Percentiles rank a stretch among this genome's conserved stretches.
phyloP scores from a whole-genome alignment of 768 basidiomycete species.

The Nidularia pulvinata region DNA sequence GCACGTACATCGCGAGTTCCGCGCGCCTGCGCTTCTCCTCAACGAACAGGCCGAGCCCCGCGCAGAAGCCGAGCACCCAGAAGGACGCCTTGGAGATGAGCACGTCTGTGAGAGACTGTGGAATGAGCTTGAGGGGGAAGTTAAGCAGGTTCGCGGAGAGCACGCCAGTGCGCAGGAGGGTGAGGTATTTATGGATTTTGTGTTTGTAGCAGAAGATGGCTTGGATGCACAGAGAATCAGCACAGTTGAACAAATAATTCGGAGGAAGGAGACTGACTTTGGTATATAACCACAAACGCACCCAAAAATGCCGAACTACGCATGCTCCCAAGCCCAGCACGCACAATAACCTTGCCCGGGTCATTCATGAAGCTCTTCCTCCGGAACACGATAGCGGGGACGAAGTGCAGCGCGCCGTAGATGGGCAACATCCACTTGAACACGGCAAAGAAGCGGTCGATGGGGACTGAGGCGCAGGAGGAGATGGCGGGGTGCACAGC shows the following conservation, averaged over 20 bases:
- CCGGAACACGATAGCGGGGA: conserved; percentile 86
- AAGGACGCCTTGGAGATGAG: conserved; percentile 72
- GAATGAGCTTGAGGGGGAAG: conserved; percentile 36
- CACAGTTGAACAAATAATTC: not conserved
- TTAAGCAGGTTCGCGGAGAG: conserved; percentile 9
- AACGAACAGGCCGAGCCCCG: conserved; percentile 79
- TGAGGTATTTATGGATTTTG: conserved; percentile 50
- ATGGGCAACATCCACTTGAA: conserved; percentile 83
- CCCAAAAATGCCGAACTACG: conserved; percentile 90
- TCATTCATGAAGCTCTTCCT: conserved; percentile 61
- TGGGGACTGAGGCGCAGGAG: conserved; percentile 55
- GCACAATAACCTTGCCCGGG: conserved; percentile 65
- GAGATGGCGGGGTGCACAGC: conserved; percentile 77
- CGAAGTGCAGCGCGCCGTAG: conserved; percentile 89
- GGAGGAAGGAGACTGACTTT: conserved; percentile 47
- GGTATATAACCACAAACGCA: conserved; percentile 79
- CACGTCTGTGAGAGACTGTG: conserved; percentile 47
- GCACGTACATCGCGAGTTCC: conserved; percentile 90
- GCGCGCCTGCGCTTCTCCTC: conserved; percentile 88
- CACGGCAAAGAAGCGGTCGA: conserved; percentile 78
- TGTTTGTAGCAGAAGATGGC: conserved; percentile 71
- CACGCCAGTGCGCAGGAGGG: conserved; percentile 20
- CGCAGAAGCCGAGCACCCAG: conserved; percentile 71
- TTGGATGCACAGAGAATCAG: conserved; percentile 14
- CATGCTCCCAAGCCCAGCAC: conserved; percentile 68